A percentile compares a stretch with the other conserved stretches of the same genome.
Evolutionary conservation across 2,329 filamentous ascomycete genomes (phyloP).

Genomic region (Didymosphaeria variabile): DNA sequence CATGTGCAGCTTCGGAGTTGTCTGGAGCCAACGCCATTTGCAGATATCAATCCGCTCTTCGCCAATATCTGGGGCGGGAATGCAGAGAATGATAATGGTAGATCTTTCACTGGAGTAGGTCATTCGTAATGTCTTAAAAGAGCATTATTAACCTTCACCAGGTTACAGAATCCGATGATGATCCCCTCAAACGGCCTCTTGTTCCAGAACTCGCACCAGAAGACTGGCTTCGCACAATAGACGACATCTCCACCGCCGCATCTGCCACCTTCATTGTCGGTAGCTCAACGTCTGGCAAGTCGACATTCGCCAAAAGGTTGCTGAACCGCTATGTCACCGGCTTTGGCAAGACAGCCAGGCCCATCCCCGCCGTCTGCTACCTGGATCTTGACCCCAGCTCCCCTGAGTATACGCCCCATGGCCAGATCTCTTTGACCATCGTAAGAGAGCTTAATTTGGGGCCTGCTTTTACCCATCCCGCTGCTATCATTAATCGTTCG

Average conservation of each 20-base stretch:
- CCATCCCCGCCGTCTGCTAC: conserved; percentile 59
- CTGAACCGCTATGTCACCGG: conserved; percentile 72
- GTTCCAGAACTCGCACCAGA: conserved; percentile 65
- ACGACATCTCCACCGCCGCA: conserved; percentile 46
- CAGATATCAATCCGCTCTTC: conserved; percentile 71
- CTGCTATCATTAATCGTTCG: conserved; percentile 25
- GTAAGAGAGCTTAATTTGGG: conserved; percentile 70
- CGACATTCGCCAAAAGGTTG: conserved; percentile 74
- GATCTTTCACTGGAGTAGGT: conserved; percentile 48
- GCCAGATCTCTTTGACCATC: conserved; percentile 73
- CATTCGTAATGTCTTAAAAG: conserved; percentile 13
- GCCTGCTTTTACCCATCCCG: conserved; percentile 71
- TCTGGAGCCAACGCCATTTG: conserved; percentile 63
- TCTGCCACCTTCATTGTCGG: conserved; percentile 70
- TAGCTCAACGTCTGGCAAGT: conserved; percentile 78
- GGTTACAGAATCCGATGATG: conserved; percentile 40
- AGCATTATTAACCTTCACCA: conserved; percentile 20
- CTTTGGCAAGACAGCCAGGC: conserved; percentile 36
- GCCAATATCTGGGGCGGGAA: conserved; percentile 70
- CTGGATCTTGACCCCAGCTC: conserved; percentile 82
- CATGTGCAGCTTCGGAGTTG: conserved; percentile 58
- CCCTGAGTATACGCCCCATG: conserved; percentile 76
- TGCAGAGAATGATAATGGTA: conserved; percentile 19
- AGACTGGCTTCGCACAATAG: conserved; percentile 58
- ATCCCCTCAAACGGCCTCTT: conserved; percentile 40